These are phyloP conservation scores for Plasmodium fragile DNA, from an alignment of 169 alveolate species.

Conservation along the genomic window DNA sequence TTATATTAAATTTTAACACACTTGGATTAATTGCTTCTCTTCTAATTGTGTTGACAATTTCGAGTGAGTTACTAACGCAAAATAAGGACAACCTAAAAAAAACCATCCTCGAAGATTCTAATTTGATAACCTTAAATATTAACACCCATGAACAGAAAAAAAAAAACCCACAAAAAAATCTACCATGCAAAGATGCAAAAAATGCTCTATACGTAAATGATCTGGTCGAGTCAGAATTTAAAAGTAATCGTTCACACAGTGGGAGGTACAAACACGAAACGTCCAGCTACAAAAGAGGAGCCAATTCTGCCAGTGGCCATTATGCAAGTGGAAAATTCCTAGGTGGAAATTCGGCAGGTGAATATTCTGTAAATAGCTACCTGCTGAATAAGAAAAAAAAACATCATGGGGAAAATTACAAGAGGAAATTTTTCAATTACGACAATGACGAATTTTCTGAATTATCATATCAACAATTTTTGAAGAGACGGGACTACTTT, in stretches of 20 bases:
- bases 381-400: constrained; percentile 12
- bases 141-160: neutral
- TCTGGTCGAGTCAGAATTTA: neutral
- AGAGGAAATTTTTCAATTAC: constrained; percentile 6
- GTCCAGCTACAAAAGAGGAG: constrained; percentile 7
- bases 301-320: neutral
- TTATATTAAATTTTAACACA: constrained; percentile 67
- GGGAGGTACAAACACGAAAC: neutral
- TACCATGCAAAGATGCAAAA: neutral
- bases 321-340: neutral
- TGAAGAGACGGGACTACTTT: constrained; percentile 17
- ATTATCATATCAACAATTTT: constrained; percentile 40
- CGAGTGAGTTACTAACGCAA: constrained; percentile 44
- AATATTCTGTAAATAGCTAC: neutral
- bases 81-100: constrained; percentile 10
- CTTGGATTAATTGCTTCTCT: constrained; percentile 60
- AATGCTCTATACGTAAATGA: neutral
- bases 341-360: neutral
- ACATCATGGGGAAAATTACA: neutral
- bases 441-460: constrained; percentile 51
- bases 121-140: neutral
- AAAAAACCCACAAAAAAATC: neutral
- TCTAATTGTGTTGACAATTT: constrained; percentile 43
- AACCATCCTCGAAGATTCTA: neutral
- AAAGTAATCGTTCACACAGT: neutral